Base-by-base conservation (phyloP, 768 basidiomycete genomes). In the Cubamyces lactineus region DNA sequence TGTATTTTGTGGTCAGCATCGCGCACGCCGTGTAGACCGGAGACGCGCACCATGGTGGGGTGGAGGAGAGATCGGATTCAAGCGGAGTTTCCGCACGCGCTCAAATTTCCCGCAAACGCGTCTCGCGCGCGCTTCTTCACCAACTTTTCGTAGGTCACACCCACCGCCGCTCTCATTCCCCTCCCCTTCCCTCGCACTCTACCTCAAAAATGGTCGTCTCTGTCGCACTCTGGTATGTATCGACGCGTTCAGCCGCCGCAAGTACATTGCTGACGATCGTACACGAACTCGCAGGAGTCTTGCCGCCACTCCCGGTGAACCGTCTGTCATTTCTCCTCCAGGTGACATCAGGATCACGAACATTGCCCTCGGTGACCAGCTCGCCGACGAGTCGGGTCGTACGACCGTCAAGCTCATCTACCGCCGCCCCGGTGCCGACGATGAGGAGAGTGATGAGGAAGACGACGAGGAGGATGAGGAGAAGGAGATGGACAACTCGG, bases 281-380 rank as follows among this genome's bases (percentile, higher is more conserved):
- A 6, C 26, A 15, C 24, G 19, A 8, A 16, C 28, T 11, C 69
- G 16, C 51, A 92, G 91, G 91, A 87, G 87, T 73, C 68, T 83
- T 23, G 78, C 77, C 50, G 73, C 92, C 48, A 75, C 77, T 26
- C 86, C 88, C 16, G 86, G 85, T 59, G 74, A 88, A 67, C 75
- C 81, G 62, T 76, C 85, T 70, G 76, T 79, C 53, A 66, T 94
- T 71, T 70, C 80, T 23, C 84, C 89, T 60, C 82, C 83, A 57
- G 81, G 82, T 39, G 89, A 91, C 75, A 76, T 96, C 71, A 82
- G 83, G 70, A 84, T 97, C 70, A 93, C 91, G 71, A 94, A 94
- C 72, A 86, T 87, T 47, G 84, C 93, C 2, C 84, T 95, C 52
- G 89, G 89, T 54, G 88, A 92, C 60, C 80, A 84, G 67, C 77